Percentiles rank a stretch among this genome's conserved stretches.
Evolutionary conservation across 2,329 filamentous ascomycete genomes (phyloP).

Genomic region (Thielaviopsis euricoi): DNA sequence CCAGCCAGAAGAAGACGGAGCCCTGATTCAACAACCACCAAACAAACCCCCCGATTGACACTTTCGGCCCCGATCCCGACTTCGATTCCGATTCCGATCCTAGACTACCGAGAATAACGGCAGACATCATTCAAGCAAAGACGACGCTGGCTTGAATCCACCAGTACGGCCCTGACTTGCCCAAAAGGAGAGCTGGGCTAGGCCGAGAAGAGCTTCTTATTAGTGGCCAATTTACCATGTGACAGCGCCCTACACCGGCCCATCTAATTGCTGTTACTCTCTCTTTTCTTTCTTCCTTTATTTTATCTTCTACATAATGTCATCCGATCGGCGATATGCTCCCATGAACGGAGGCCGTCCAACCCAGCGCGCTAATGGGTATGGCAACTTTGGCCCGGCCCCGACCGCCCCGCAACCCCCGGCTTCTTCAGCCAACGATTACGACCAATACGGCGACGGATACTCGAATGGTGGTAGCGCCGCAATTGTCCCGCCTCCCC

Average conservation of each 20-base stretch:
- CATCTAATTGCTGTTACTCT: not conserved
- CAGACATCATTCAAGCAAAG: not conserved
- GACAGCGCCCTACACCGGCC: not conserved
- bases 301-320: not conserved
- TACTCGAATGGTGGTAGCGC: constrained; percentile 22
- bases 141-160: not conserved
- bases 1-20: not conserved
- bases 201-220: not conserved
- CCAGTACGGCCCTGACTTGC: not conserved
- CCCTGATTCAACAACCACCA: not conserved
- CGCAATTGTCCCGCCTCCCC: constrained; percentile 3
- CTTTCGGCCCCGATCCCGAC: not conserved
- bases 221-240: not conserved
- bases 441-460: constrained; percentile 32
- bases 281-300: not conserved
- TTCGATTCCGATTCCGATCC: not conserved
- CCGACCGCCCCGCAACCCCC: not conserved
- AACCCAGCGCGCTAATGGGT: constrained; percentile 20
- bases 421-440: constrained; percentile 23
- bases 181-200: not conserved
- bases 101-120: not conserved
- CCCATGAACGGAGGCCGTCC: constrained; percentile 3
- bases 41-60: not conserved
- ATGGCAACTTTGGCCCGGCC: constrained; percentile 24
- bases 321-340: constrained; percentile 8